Base-by-base conservation (phyloP, 331 rosid species). In the Quercus lobata region DNA sequence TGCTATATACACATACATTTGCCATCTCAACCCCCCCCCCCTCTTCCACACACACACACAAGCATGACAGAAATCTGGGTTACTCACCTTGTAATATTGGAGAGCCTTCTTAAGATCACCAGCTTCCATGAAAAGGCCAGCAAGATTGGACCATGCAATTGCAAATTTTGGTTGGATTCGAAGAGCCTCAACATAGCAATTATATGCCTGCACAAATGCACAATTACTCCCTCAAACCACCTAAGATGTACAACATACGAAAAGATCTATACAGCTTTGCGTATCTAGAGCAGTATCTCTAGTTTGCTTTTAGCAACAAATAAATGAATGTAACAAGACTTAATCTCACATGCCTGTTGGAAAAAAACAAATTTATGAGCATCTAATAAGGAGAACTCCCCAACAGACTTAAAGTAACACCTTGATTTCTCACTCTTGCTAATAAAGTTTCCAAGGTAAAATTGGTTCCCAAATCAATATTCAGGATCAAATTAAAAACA, bases 131-230 rank as follows among this genome's bases (percentile, higher is more conserved):
- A 92, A 92, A 77, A 96, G 90, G 80, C 99, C 99, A 76, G 99
- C 99, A 85, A 96, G 97, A 93, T 96, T 96, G 74, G 99, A 96
- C 99, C 99, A 96, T 49, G 98, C 99, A 72, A 96, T 96, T 44
- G 99, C 99, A 84, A 93, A 96, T 62, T 92, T 84, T 17, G 99
- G 99, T 81, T 93, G 99, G 76, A 96, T 92, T 80, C 94, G 98
- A 82, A 96, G 57, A 60, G 99, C 99, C 89, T 96, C 99, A 2
- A 96, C 92, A 86, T 96, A 96, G 90, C 99, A 96, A 77, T 94
- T 91, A 92, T 93, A 96, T 84, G 99, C 99, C 99, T 96, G 96
- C 97, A 96, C 87, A 93, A 89, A 91, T 3, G 32, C 32, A 24
- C 15, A 60, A 24, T 11, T 24, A 60, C 25, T 60, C 30, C 24